A percentile compares a stretch with the other conserved stretches of the same genome.
phyloP scores from a whole-genome alignment of 441 rosid species.

The Mallotus japonicus region DNA sequence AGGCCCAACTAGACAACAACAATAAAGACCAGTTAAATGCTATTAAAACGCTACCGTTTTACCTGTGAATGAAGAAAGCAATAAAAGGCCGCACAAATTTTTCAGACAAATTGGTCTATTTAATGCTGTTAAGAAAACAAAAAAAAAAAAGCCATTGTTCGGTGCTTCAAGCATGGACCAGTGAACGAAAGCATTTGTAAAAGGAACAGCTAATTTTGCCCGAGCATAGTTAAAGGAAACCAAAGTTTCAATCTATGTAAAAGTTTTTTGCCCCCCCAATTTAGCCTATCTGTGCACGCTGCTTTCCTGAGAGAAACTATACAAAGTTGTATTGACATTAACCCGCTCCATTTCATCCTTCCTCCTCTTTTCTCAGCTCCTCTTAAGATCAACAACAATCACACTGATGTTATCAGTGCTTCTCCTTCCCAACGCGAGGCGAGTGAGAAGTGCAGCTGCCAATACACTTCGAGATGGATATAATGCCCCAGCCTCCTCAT shows the following conservation, averaged over 20 bases:
- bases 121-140: not conserved
- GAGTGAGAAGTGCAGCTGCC: slow-evolving; percentile 72
- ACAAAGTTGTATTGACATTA: slow-evolving; percentile 20
- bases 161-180: not conserved
- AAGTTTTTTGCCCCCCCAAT: slow-evolving; percentile 6
- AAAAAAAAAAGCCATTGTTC: not conserved
- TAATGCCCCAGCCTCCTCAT: slow-evolving; percentile 27
- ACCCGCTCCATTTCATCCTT: not conserved
- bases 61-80: too few relatives aligned
- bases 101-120: not conserved
- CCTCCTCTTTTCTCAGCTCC: slow-evolving; percentile 15
- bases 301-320: slow-evolving; percentile 14
- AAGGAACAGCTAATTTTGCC: not conserved
- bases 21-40: too few relatives aligned
- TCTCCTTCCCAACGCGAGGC: slow-evolving; percentile 65
- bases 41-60: too few relatives aligned
- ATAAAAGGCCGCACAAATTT: too few relatives aligned
- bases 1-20: too few relatives aligned
- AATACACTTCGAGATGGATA: slow-evolving; percentile 49
- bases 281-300: slow-evolving; percentile 15
- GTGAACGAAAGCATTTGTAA: not conserved
- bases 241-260: not conserved
- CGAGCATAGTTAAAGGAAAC: not conserved
- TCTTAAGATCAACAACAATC: slow-evolving; percentile 61
- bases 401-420: slow-evolving; percentile 77